A percentile compares a stretch with the other conserved stretches of the same genome.
Conservation (phyloP, 768 basidiomycete genomes). For the Rhizopogon sp. region DNA sequence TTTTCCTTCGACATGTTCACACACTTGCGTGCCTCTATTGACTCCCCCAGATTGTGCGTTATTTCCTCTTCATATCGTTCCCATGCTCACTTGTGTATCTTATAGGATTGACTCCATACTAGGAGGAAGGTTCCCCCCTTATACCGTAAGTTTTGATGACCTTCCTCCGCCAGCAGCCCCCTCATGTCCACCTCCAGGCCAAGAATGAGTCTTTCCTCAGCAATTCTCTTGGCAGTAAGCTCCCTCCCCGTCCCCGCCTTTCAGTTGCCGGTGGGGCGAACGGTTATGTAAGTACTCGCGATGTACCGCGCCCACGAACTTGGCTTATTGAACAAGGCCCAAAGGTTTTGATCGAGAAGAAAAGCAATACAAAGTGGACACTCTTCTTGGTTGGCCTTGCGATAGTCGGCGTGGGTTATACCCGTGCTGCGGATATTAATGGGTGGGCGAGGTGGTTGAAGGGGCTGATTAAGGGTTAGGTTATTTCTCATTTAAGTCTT, state of each 20-base stretch:
- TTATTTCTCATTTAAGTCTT: neutral
- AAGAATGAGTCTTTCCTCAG: slow-evolving; percentile 21
- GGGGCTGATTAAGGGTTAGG: neutral
- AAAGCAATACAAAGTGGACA: neutral
- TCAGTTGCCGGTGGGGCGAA: neutral
- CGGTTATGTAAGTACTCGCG: slow-evolving; percentile 1
- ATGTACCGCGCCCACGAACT: neutral
- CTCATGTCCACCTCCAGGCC: slow-evolving; percentile 4
- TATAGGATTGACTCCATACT: slow-evolving; percentile 21
- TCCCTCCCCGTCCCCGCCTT: slow-evolving; percentile 18
- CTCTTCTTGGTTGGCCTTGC: slow-evolving; percentile 6
- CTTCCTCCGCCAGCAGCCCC: neutral
- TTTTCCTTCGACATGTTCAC: slow-evolving; percentile 76
- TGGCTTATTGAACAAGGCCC: slow-evolving; percentile 12
- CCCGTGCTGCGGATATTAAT: slow-evolving; percentile 1
- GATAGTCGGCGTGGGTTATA: slow-evolving; percentile 2
- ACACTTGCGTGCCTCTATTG: slow-evolving; percentile 55
- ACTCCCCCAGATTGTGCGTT: slow-evolving; percentile 32
- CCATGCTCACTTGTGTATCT: neutral
- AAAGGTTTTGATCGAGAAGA: slow-evolving; percentile 1
- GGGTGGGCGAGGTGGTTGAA: slow-evolving; percentile 1
- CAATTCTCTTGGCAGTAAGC: slow-evolving; percentile 6
- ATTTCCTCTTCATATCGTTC: too few relatives aligned
- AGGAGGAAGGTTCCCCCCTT: slow-evolving; percentile 25
- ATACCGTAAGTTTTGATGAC: slow-evolving; percentile 14